Percentiles rank a stretch among this genome's conserved stretches.
Conservation (phyloP, 371 early-diverging fungal genomes). For the Scutellospora calospora region DNA sequence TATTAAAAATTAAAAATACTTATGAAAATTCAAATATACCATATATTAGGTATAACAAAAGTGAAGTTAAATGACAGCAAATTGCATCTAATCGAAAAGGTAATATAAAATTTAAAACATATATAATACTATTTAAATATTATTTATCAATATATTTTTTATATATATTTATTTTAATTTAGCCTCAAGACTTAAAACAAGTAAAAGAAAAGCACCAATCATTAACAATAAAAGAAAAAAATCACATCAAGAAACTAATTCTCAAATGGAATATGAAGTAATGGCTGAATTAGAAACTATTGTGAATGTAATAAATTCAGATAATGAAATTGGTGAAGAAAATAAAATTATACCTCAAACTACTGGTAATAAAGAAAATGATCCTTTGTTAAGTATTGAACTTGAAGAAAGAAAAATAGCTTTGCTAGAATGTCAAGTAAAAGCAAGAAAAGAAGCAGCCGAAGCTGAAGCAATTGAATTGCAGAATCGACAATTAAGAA, state of each 20-base stretch:
- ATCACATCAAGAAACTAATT: neutral
- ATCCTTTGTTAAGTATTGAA: too few species aligned
- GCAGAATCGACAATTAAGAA: too few species aligned
- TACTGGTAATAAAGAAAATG: too few species aligned
- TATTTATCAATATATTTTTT: neutral
- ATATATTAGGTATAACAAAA: conserved; percentile 4
- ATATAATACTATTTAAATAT: too few species aligned
- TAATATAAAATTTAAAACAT: neutral
- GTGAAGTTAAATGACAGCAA: conserved; percentile 4
- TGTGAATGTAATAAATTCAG: neutral
- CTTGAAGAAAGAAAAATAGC: too few species aligned
- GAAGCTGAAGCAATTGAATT: too few species aligned
- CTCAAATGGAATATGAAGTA: neutral
- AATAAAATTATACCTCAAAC: too few species aligned
- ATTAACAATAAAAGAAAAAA: conserved; percentile 1
- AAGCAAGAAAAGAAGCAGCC: too few species aligned
- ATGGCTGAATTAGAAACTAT: neutral
- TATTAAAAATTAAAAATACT: neutral
- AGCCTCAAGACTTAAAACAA: neutral
- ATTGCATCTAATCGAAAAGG: neutral
- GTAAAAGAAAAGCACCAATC: neutral
- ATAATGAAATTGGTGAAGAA: neutral
- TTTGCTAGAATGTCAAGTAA: too few species aligned
- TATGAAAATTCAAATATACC: neutral
- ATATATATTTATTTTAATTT: neutral